Base-by-base conservation (phyloP, 805 yeast species). In the Tetrapisispora pingtungensis region DNA sequence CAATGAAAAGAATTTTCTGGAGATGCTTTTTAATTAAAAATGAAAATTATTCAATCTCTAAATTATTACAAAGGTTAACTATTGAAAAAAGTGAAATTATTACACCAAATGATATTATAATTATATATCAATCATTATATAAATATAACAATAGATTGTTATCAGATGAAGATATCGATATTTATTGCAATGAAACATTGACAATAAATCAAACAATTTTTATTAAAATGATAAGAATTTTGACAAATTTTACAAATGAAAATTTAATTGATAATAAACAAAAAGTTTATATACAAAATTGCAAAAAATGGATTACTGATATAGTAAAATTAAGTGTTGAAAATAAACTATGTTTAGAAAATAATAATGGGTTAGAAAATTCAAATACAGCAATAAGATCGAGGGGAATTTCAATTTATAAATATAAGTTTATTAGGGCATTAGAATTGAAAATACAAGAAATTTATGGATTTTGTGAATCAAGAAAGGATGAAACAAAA, bases 61-160 rank as follows among this genome's bases (percentile, higher is more conserved):
- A 32, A 10, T 10, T 22, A 4, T 17, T 40, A 7, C n/a, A 40
- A 12, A 26, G 3, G 1, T 22, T 40, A n/a, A 17, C 28, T 2
- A 40, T 22, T 13, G 37, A 32, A 31, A 38, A 49, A 5, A 20
- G 32, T 12, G 36, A 27, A 18, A 27, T 41, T 19, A 48, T 53
- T 49, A 34, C 40, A 4, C 37, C 49, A 7, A 35, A 37, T 10
- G 52, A 58, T 27, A 33, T 47, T 3, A 45, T 59, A 4, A 49
- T 55, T 2, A 42, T 61, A 19, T 59, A 55, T 44, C 66, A 61
- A 42, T 49, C 63, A 6, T 41, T 61, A 28, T 60, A 53, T 42
- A 48, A 52, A n/a, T 42, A 47, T 20, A 54, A 61, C 6, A 38
- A 49, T 42, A 17, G 42, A 36, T 40, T 59, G 22, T 31, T 35